Evolutionary conservation across 2,329 filamentous ascomycete species (phyloP).

Genomic region (Aaosphaeria arxii): DNA sequence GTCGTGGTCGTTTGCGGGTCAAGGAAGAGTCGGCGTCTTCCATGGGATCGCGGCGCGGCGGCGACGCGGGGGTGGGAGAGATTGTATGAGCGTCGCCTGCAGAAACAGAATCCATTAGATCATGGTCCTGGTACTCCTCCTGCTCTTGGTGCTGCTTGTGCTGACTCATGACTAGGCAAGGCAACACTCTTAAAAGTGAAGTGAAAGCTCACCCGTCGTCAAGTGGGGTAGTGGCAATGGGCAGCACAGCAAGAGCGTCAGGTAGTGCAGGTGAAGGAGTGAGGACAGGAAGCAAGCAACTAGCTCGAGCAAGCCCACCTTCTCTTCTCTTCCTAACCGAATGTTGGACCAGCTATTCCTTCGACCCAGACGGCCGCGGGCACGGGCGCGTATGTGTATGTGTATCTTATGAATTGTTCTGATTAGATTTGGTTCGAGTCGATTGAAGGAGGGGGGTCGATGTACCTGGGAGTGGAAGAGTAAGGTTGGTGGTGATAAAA

Average conservation of each 20-base stretch:
- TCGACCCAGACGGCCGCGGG: too few species aligned
- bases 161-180: constrained; percentile 30
- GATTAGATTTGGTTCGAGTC: too few species aligned
- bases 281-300: too few species aligned
- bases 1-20: constrained; percentile 45
- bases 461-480: constrained; percentile 7
- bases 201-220: too few species aligned
- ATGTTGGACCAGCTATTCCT: too few species aligned
- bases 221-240: constrained; percentile 1
- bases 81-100: constrained; percentile 24
- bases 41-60: constrained; percentile 41
- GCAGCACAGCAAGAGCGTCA: constrained; percentile 11
- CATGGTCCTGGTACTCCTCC: constrained; percentile 16
- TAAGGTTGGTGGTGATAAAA: constrained; percentile 7
- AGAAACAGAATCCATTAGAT: constrained; percentile 31
- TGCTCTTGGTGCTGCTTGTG: too few species aligned
- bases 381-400: too few species aligned
- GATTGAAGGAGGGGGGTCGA: constrained; percentile 7
- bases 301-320: too few species aligned
- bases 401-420: too few species aligned
- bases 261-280: too few species aligned
- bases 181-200: constrained; percentile 4
- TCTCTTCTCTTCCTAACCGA: too few species aligned
- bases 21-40: constrained; percentile 45
- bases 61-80: constrained; percentile 30